Base-by-base conservation (phyloP, 116 monocot species). In the Dioscorea cayenensis region DNA sequence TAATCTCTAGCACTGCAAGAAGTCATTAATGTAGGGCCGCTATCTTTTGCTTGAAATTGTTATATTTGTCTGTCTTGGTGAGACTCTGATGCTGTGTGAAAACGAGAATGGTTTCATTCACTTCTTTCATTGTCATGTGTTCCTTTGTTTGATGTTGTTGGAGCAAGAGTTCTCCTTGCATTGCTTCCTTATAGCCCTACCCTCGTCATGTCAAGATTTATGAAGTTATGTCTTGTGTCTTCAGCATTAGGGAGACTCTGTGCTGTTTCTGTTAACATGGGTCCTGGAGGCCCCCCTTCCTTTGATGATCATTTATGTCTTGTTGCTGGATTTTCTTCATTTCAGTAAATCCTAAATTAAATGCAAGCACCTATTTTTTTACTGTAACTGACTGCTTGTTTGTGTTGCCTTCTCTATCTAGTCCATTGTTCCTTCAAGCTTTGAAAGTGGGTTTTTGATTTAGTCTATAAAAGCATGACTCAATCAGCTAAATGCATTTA, bases 31-130 rank as follows among this genome's bases (percentile, higher is more conserved):
- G 65, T 63, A 13, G 36, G 65, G 35, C 19, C 36, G 18, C 19
- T 19, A 65, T 28, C 35, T 49, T 49, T 29, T 65, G 36, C 62
- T 65, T 25, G 35, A 65, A 49, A 49, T 32, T 43, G 67, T 67
- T 12, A 67, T 49, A 28, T n/a, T 16, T 67, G 16, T 67, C 22
- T 43, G 2, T 22, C 19, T 67, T 49, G 48, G n/a, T 67, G 67
- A 67, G 20, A n/a, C 48, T 22, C 23, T 23, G 67, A 35, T 67
- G n/a, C 69, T 28, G n/a, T 29, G 23, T 5, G 37, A 20, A 22
- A 22, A 67, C 21, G 36, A 67, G 35, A 29, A 7, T 36, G 1
- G 67, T 20, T 49, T 10, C n/a, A 49, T 67, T 67, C 21, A 12
- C 48, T 67, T 21, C 67, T 43, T 67, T 48, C 23, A 43, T 48